Conservation (phyloP, 441 rosid genomes). For the Arabidopsis lyrata region DNA sequence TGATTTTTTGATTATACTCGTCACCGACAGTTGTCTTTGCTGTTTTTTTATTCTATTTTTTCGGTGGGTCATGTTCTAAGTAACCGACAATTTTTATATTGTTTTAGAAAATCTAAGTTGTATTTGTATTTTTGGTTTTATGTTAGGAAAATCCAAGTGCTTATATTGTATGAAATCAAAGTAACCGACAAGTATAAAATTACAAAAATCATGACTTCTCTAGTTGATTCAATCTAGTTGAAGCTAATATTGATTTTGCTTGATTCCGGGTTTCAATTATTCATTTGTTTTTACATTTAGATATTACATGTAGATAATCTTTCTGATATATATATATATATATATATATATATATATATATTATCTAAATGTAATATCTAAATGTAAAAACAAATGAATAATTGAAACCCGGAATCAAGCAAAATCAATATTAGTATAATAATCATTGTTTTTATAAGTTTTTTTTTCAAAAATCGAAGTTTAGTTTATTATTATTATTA, state of each 20-base stretch:
- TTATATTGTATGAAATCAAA: constrained; percentile 7
- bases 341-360: neutral
- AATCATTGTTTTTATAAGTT: neutral
- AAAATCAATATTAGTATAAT: too few species aligned
- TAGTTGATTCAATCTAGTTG: constrained; percentile 17
- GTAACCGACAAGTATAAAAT: constrained; percentile 30
- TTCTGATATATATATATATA: too few species aligned
- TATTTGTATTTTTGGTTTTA: neutral
- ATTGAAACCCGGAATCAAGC: too few species aligned
- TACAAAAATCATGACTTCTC: constrained; percentile 27
- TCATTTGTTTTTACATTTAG: neutral
- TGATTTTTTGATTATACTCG: constrained; percentile 8
- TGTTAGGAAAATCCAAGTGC: neutral
- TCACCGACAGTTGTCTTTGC: constrained; percentile 28
- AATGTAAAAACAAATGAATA: too few species aligned
- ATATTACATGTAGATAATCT: too few species aligned
- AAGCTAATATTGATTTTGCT: constrained; percentile 5
- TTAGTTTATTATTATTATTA: too few species aligned
- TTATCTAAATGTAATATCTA: too few species aligned
- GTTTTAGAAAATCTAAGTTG: neutral
- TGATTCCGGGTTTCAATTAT: neutral
- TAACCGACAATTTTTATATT: constrained; percentile 35
- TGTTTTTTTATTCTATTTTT: neutral
- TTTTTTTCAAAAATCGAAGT: neutral
- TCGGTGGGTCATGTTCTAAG: constrained; percentile 37